phyloP scores from a whole-genome alignment of 768 basidiomycete species.

The Vararia minispora region DNA sequence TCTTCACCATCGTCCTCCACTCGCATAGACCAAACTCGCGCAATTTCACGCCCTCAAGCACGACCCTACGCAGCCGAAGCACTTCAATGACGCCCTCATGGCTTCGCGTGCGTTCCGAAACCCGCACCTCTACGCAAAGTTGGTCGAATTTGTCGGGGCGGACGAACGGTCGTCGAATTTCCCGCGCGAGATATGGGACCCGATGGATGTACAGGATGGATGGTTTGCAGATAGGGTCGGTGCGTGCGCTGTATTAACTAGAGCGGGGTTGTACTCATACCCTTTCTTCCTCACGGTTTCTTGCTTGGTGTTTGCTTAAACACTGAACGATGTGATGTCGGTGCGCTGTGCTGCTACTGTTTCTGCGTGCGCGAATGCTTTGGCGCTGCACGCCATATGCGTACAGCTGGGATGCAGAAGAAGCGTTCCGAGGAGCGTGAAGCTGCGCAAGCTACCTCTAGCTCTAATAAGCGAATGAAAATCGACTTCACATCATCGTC shows the following conservation, averaged over 20 bases:
- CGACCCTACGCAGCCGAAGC: conserved; percentile 51
- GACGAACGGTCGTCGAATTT: conserved; percentile 85
- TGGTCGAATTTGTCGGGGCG: conserved; percentile 90
- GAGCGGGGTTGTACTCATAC: background rate
- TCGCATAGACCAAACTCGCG: conserved; percentile 58
- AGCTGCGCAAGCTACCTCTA: conserved; percentile 21
- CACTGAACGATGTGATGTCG: background rate
- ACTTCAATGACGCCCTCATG: conserved; percentile 96
- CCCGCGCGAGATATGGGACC: conserved; percentile 63
- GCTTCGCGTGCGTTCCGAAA: conserved; percentile 89
- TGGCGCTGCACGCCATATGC: background rate
- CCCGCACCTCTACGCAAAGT: conserved; percentile 89
- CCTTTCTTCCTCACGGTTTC: background rate
- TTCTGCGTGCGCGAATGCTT: background rate
- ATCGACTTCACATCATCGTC: conserved; percentile 30
- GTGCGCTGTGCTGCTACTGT: background rate
- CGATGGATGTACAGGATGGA: conserved; percentile 44
- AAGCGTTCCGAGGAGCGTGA: conserved; percentile 29
- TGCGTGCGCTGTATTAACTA: conserved; percentile 30
- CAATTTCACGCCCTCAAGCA: conserved; percentile 70
- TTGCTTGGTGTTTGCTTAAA: background rate
- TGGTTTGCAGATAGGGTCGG: conserved; percentile 78
- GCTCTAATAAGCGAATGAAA: conserved; percentile 26
- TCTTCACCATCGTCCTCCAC: background rate
- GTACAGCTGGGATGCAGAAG: conserved; percentile 30